Evolutionary conservation across 2,329 filamentous ascomycete species (phyloP).

Genomic region (Blumeria hordei): DNA sequence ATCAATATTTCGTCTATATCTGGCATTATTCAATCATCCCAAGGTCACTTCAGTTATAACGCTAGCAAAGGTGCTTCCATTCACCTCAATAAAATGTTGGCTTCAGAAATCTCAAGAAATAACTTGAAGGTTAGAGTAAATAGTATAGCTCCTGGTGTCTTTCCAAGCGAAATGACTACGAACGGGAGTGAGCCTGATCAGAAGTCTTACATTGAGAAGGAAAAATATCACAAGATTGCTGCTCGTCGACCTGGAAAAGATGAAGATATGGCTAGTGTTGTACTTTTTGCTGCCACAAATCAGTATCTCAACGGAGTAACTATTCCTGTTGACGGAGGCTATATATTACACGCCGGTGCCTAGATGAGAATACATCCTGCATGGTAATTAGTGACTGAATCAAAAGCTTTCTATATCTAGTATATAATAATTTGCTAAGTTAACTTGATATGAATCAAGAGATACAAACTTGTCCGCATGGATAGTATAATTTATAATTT

Average conservation of each 20-base stretch:
- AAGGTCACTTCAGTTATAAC: slow-evolving; percentile 16
- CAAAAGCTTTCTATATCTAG: no score
- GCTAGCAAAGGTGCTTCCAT: slow-evolving; percentile 25
- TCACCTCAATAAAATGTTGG: slow-evolving; percentile 30
- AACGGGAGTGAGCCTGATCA: slow-evolving; percentile 23
- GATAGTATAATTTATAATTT: no score
- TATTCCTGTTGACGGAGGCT: slow-evolving; percentile 28
- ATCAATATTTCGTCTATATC: slow-evolving; percentile 15
- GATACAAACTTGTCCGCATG: no score
- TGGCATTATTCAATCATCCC: slow-evolving; percentile 11
- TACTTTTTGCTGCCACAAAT: slow-evolving; percentile 25
- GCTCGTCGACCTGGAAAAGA: slow-evolving; percentile 29
- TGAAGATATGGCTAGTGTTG: slow-evolving; percentile 30
- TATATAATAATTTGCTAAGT: no score
- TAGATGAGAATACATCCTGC: background rate
- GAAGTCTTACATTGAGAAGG: slow-evolving; percentile 28
- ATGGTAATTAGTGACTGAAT: background rate
- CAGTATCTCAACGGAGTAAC: slow-evolving; percentile 19
- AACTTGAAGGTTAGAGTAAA: slow-evolving; percentile 31
- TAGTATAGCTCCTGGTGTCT: slow-evolving; percentile 30
- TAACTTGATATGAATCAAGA: no score
- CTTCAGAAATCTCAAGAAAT: slow-evolving; percentile 22
- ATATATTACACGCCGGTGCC: slow-evolving; percentile 15
- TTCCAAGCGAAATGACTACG: slow-evolving; percentile 33
- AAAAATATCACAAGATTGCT: slow-evolving; percentile 24